Base-by-base conservation (phyloP, 805 yeast genomes). In the Spathaspora passalidarum region DNA sequence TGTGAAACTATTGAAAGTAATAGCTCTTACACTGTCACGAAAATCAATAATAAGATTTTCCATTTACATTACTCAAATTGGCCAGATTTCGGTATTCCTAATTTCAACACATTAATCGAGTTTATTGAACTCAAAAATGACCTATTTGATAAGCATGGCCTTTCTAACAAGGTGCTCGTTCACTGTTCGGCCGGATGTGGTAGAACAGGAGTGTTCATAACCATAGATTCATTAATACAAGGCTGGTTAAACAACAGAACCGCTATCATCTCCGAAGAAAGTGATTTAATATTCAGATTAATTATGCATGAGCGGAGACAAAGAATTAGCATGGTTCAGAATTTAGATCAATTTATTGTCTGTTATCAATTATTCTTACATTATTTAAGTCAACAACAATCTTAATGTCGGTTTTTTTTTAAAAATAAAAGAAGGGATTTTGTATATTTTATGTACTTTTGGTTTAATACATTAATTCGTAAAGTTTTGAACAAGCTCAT, bases 281-380 rank as follows among this genome's bases (percentile, higher is more conserved):
- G 66, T 18, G 94, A 86, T 62, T 67, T 84, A 46, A 72, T 88
- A 2, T 81, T 76, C 54, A 75, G 81, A 52, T 76, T 81, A 3
- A 84, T 88, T 10, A 80, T 83, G 53, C 76, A 73, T 43, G 80
- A 88, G 56, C 72, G 96, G 53, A 76, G 79, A 49, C 94, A 87
- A 62, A 66, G 96, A 52, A 73, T 88, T 20, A 82, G 90, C 4
- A 88, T 88, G 94, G 96, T 88, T 11, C 96, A 88, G 60, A 85
- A 81, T 56, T 72, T 87, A 48, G 81, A 84, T 48, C 96, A 88
- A 63, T 86, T 78, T 54, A 70, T 84, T 18, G 74, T 82, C 50
- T 84, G 92, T 61, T 88, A 88, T 62, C 94, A 88, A 50, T 69
- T 80, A 10, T 59, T 78, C n/a, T 45, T 65, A 14, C 45, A 57